Percentiles rank a stretch among this genome's conserved stretches.
phyloP scores from a whole-genome alignment of 164 flowering plant genomes.

The Liquidambar formosana region DNA sequence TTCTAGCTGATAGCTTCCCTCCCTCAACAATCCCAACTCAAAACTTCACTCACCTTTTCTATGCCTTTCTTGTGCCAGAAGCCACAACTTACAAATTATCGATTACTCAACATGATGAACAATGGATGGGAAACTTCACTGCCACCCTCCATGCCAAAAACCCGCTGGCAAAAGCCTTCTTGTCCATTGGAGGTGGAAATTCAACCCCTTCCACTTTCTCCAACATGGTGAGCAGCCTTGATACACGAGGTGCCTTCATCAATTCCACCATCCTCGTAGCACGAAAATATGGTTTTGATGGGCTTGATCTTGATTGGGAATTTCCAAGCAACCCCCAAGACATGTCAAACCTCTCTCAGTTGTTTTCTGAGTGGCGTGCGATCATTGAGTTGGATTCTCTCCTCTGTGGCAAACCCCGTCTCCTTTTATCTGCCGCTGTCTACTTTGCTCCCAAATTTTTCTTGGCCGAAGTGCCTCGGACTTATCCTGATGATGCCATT shows the following conservation, averaged over 20 bases:
- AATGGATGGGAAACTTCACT: conserved; percentile 18
- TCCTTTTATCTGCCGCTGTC: conserved; percentile 32
- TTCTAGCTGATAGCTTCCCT: conserved; percentile 5
- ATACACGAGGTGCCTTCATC: conserved; percentile 20
- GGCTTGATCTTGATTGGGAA: conserved; percentile 43
- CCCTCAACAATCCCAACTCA: conserved; percentile 19
- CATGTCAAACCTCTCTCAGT: conserved; percentile 31
- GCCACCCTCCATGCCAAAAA: conserved; percentile 14
- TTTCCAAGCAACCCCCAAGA: conserved; percentile 21
- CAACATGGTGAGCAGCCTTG: conserved; percentile 3
- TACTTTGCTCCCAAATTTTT: conserved; percentile 17
- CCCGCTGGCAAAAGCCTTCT: conserved; percentile 15
- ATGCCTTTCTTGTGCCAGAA: conserved; percentile 15
- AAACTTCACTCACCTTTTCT: conserved; percentile 27
- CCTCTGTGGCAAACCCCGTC: conserved; percentile 14
- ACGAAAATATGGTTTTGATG: conserved; percentile 32
- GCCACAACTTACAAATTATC: conserved; percentile 1
- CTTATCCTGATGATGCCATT: conserved; percentile 10
- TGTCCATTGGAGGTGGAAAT: conserved; percentile 29
- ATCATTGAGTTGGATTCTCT: too few species aligned
- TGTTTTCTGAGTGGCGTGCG: conserved; percentile 31
- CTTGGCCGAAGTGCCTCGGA: background rate
- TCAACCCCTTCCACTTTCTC: conserved; percentile 12
- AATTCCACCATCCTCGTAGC: conserved; percentile 27
- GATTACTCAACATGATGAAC: conserved; percentile 5